Conservation (phyloP, 495 filamentous ascomycete species). For the Neurospora sp. region DNA sequence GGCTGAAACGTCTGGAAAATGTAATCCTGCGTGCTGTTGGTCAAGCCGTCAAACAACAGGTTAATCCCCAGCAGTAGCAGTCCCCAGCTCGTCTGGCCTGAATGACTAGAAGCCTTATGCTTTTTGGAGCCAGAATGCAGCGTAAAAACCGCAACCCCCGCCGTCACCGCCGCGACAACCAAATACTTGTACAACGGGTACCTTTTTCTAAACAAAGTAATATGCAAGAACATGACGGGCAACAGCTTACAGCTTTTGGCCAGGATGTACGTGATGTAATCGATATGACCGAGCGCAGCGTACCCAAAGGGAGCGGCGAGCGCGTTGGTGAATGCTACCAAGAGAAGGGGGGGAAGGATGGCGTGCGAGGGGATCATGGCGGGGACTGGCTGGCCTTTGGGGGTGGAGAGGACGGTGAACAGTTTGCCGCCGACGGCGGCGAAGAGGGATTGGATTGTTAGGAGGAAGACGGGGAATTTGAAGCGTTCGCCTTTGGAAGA, state of each 20-base stretch:
- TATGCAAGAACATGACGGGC: slow-evolving; percentile 92
- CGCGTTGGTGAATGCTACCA: slow-evolving; percentile 76
- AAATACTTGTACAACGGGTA: slow-evolving; percentile 96
- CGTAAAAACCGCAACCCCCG: slow-evolving; percentile 91
- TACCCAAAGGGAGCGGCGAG: slow-evolving; percentile 94
- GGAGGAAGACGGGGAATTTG: slow-evolving; percentile 86
- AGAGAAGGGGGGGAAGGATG: slow-evolving; percentile 61
- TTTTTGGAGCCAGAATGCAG: slow-evolving; percentile 59
- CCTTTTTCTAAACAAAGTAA: slow-evolving; percentile 79
- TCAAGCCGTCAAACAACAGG: slow-evolving; percentile 88
- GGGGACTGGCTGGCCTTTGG: slow-evolving; percentile 34
- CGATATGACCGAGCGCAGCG: slow-evolving; percentile 83
- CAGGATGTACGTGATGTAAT: slow-evolving; percentile 98
- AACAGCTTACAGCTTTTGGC: slow-evolving; percentile 97
- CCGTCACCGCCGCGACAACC: slow-evolving; percentile 81
- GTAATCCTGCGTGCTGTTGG: slow-evolving; percentile 93
- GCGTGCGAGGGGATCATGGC: slow-evolving; percentile 64
- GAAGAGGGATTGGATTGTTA: slow-evolving; percentile 90
- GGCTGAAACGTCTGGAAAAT: slow-evolving; percentile 70
- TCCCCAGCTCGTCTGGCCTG: slow-evolving; percentile 51
- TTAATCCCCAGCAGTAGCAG: slow-evolving; percentile 82
- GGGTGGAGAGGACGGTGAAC: slow-evolving; percentile 66
- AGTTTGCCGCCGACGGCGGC: slow-evolving; percentile 69
- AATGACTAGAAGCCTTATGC: slow-evolving; percentile 29
- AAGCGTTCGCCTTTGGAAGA: slow-evolving; percentile 47